These are phyloP conservation scores for Ricinus communis DNA, from an alignment of 345 rosid genomes.

Conservation along the genomic window DNA sequence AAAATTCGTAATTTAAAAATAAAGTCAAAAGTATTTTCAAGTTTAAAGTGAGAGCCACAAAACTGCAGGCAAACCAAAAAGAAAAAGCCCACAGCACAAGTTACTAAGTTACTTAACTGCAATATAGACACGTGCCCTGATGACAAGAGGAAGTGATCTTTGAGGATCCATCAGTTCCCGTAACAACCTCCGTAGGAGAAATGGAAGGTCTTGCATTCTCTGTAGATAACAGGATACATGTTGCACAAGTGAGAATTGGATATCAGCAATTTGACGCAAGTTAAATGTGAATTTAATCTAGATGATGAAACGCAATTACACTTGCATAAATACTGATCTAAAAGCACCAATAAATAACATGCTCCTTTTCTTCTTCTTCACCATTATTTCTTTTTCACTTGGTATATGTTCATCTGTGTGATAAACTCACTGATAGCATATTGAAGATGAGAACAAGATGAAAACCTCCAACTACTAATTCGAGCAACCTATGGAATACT, in stretches of 20 bases:
- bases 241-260: not conserved
- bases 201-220: constrained; percentile 95
- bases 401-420: not conserved
- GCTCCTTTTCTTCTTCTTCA: not conserved
- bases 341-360: not conserved
- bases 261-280: not conserved
- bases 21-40: not conserved
- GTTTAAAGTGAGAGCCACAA: not conserved
- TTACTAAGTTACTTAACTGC: constrained; percentile 58
- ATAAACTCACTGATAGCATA: not conserved
- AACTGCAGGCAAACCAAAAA: not conserved
- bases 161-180: constrained; percentile 76
- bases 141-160: constrained; percentile 85
- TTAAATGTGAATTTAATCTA: not conserved
- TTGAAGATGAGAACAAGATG: not conserved
- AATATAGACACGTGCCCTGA: constrained; percentile 73
- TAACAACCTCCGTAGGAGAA: constrained; percentile 69
- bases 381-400: not conserved
- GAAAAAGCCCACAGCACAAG: not conserved
- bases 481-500: not conserved
- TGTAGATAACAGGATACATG: constrained; percentile 22
- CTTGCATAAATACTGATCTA: not conserved
- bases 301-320: not conserved
- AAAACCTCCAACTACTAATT: not conserved
- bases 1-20: not conserved